phyloP scores from a whole-genome alignment of 2,329 filamentous ascomycete species.

The Cercospora zeae-maydis region DNA sequence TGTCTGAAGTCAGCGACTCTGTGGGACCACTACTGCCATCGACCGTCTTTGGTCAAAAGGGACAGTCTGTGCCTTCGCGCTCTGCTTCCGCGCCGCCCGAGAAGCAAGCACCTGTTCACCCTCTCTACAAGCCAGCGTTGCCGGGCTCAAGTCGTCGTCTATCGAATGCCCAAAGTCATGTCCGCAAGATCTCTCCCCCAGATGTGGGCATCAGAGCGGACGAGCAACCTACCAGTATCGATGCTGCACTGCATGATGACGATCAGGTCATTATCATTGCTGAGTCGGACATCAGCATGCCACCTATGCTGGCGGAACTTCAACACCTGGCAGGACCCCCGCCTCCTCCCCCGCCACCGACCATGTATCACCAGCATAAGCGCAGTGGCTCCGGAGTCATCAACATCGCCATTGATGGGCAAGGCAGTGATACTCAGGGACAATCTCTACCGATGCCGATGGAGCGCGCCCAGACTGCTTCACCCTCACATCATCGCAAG shows the following conservation, averaged over 20 bases:
- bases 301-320: constrained; percentile 53
- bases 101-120: constrained; percentile 35
- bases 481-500: constrained; percentile 37
- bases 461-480: constrained; percentile 33
- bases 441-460: constrained; percentile 26
- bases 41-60: constrained; percentile 46
- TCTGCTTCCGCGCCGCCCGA: constrained; percentile 50
- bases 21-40: constrained; percentile 48
- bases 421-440: constrained; percentile 19
- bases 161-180: constrained; percentile 39
- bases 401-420: constrained; percentile 48
- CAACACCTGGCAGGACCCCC: constrained; percentile 58
- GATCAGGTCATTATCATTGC: constrained; percentile 46
- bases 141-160: constrained; percentile 36
- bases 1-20: constrained; percentile 35
- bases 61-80: constrained; percentile 35
- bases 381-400: constrained; percentile 34
- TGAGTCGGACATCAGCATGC: constrained; percentile 28
- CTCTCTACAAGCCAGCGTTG: constrained; percentile 35
- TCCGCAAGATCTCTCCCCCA: constrained; percentile 45
- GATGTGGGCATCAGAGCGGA: constrained; percentile 25
- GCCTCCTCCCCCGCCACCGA: constrained; percentile 39
- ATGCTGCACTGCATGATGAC: constrained; percentile 47
- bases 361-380: constrained; percentile 27
- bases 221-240: constrained; percentile 44